Evolutionary conservation across 495 filamentous ascomycete genomes (phyloP).

Genomic region (Penicillium coffeae): DNA sequence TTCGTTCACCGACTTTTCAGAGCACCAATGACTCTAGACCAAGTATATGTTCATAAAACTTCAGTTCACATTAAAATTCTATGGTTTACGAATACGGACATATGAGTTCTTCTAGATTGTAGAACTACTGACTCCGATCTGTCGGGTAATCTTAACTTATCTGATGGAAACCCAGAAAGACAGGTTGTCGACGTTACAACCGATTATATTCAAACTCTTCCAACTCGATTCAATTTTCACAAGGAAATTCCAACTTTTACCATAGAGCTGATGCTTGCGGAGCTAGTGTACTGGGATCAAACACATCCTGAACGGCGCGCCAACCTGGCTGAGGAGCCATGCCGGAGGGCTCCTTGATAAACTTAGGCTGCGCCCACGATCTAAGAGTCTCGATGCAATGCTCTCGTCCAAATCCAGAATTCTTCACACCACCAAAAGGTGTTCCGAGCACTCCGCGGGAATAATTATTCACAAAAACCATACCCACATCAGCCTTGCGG

Average conservation of each 20-base stretch:
- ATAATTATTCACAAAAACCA: slow-evolving; percentile 27
- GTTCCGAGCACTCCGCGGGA: slow-evolving; percentile 5
- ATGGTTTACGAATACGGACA: too few relatives aligned
- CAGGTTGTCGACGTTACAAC: too few relatives aligned
- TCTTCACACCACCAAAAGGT: slow-evolving; percentile 3
- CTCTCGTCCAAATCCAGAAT: slow-evolving; percentile 5
- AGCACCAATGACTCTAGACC: background rate
- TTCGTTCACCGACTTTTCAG: background rate
- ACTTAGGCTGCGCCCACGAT: slow-evolving; percentile 1
- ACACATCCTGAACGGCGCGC: slow-evolving; percentile 2
- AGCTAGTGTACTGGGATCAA: background rate
- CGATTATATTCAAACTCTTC: too few relatives aligned
- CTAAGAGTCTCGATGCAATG: slow-evolving; percentile 6
- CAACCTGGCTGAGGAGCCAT: slow-evolving; percentile 1
- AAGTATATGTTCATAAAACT: too few relatives aligned
- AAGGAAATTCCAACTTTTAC: background rate
- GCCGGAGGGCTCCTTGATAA: slow-evolving; percentile 2
- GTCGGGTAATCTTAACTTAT: too few relatives aligned
- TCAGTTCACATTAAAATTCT: too few relatives aligned
- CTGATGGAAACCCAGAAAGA: too few relatives aligned
- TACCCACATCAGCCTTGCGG: slow-evolving; percentile 59
- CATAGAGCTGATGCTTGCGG: background rate
- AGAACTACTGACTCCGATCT: too few relatives aligned
- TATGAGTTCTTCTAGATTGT: too few relatives aligned
- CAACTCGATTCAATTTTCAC: background rate